phyloP scores from a whole-genome alignment of 345 rosid genomes.

The Hirschfeldia incana region DNA sequence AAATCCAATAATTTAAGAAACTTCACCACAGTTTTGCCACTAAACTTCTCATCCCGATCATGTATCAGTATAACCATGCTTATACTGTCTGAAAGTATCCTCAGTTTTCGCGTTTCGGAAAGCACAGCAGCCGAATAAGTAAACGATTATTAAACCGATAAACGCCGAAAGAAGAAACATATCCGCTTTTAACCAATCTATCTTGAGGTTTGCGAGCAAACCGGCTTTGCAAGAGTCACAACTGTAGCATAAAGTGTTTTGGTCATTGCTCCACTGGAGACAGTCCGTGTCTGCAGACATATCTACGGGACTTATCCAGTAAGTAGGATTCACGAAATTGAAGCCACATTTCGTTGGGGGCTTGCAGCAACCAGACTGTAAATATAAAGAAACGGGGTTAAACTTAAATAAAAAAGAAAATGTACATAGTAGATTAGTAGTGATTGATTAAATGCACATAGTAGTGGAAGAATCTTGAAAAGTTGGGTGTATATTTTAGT shows the following conservation, averaged over 20 bases:
- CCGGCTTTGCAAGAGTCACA: constrained; percentile 96
- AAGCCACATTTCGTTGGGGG: constrained; percentile 65
- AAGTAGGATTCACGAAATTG: constrained; percentile 58
- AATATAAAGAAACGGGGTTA: constrained; percentile 8
- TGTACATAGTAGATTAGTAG: background rate
- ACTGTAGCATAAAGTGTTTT: constrained; percentile 66
- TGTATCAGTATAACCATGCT: constrained; percentile 79
- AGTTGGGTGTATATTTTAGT: background rate
- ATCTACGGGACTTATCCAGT: constrained; percentile 51
- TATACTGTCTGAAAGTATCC: constrained; percentile 72
- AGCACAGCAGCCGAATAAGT: constrained; percentile 73
- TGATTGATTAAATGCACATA: constrained; percentile 27
- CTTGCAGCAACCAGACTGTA: constrained; percentile 69
- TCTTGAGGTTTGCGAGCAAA: constrained; percentile 64
- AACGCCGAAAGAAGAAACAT: constrained; percentile 55
- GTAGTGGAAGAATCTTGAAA: constrained; percentile 42
- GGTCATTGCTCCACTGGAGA: constrained; percentile 87
- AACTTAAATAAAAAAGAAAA: constrained; percentile 3
- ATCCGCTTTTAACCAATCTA: constrained; percentile 76
- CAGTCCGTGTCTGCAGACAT: constrained; percentile 77
- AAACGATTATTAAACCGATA: constrained; percentile 58
- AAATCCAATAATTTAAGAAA: background rate
- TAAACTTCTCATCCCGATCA: constrained; percentile 31
- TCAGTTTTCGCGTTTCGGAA: constrained; percentile 81
- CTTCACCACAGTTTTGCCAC: background rate